Evolutionary conservation across 352 stramenopile species (phyloP).

Genomic region (Pilasporangium apinafurcum): DNA sequence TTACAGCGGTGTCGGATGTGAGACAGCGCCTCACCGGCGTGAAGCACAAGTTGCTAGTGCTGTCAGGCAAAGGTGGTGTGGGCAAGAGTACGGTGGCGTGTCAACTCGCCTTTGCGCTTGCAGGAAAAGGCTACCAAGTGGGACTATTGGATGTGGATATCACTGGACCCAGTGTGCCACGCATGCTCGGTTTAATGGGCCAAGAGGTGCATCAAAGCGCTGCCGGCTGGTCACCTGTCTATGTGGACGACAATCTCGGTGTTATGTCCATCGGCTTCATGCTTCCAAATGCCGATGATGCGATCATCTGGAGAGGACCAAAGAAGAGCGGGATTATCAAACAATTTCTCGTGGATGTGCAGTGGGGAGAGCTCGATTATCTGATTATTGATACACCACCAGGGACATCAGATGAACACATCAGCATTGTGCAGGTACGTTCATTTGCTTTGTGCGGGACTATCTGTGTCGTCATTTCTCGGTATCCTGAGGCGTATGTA

Average conservation of each 20-base stretch:
- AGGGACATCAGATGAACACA: conserved; percentile 99
- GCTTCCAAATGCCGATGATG: conserved; percentile 95
- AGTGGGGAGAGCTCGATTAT: conserved; percentile 99
- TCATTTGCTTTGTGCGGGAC: neutral
- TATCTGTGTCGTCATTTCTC: neutral
- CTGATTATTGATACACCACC: conserved; percentile 99
- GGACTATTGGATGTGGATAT: conserved; percentile 99
- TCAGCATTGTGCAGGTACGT: conserved; percentile 96
- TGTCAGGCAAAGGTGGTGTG: conserved; percentile 99
- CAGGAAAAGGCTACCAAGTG: conserved; percentile 91
- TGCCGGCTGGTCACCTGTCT: conserved; percentile 99
- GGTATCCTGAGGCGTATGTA: neutral
- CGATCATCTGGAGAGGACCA: conserved; percentile 99
- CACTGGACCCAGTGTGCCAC: conserved; percentile 96
- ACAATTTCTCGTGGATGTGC: conserved; percentile 99
- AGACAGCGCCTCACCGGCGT: conserved; percentile 65
- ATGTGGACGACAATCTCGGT: conserved; percentile 96
- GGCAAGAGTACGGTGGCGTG: conserved; percentile 99
- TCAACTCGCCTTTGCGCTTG: conserved; percentile 96
- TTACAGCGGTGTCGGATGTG: conserved; percentile 84
- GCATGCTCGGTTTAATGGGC: conserved; percentile 93
- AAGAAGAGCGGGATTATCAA: conserved; percentile 99
- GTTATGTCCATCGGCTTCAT: conserved; percentile 99
- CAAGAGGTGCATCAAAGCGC: conserved; percentile 97
- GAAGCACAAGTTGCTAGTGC: conserved; percentile 98